Evolutionary conservation across 1,284 basidiomycete species (phyloP).

Genomic region (Cryptococcus amylolentus): DNA sequence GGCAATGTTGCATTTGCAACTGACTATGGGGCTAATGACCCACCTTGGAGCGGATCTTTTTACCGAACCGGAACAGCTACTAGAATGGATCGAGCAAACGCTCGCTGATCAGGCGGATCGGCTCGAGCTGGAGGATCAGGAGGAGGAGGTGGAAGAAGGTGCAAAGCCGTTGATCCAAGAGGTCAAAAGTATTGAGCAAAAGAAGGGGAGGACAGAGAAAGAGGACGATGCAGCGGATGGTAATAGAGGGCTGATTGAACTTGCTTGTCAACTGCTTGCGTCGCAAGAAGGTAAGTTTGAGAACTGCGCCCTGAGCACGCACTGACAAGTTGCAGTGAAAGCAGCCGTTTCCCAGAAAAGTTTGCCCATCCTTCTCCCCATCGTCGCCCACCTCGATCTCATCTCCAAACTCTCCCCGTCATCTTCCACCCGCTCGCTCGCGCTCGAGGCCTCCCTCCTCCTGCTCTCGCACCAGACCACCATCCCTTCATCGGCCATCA

Average conservation of each 20-base stretch:
- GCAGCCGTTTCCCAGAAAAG: slow-evolving; percentile 53
- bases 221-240: slow-evolving; percentile 12
- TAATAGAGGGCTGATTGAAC: slow-evolving; percentile 57
- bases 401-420: slow-evolving; percentile 53
- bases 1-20: slow-evolving; percentile 65
- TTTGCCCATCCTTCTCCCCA: slow-evolving; percentile 64
- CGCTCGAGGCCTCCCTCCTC: slow-evolving; percentile 58
- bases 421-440: slow-evolving; percentile 58
- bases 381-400: slow-evolving; percentile 63
- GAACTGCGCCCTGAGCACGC: not conserved
- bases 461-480: slow-evolving; percentile 13
- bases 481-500: not conserved
- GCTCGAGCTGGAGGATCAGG: not conserved
- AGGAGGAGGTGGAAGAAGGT: not conserved
- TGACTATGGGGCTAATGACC: slow-evolving; percentile 73
- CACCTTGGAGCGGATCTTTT: slow-evolving; percentile 66
- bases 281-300: slow-evolving; percentile 67
- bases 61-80: slow-evolving; percentile 64
- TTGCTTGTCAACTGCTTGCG: slow-evolving; percentile 59
- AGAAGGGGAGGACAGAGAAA: slow-evolving; percentile 25
- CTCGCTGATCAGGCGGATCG: slow-evolving; percentile 40
- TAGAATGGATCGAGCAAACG: slow-evolving; percentile 74
- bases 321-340: not conserved
- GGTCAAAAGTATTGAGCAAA: slow-evolving; percentile 35
- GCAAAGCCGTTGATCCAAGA: slow-evolving; percentile 9